A percentile compares a stretch with the other conserved stretches of the same genome.
phyloP scores from a whole-genome alignment of 2,329 filamentous ascomycete genomes.

The Dothistroma septosporum region DNA sequence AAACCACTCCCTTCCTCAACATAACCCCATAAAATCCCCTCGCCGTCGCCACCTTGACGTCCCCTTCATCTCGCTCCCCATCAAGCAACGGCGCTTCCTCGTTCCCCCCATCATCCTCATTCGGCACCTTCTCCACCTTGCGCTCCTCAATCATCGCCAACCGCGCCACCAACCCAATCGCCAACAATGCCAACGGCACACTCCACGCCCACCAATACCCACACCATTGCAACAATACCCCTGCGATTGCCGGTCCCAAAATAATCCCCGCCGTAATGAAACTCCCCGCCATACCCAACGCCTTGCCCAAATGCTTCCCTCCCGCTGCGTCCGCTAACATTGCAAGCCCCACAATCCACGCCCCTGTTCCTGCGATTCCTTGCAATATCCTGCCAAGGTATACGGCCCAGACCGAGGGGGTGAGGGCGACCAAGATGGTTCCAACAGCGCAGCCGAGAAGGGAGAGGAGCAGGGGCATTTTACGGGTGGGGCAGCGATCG shows the following conservation, averaged over 20 bases:
- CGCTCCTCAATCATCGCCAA: slow-evolving; percentile 14
- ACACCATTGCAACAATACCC: slow-evolving; percentile 14
- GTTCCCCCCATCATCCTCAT: neutral
- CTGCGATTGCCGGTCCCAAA: slow-evolving; percentile 12
- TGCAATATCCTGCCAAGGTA: slow-evolving; percentile 17
- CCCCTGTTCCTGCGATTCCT: slow-evolving; percentile 14
- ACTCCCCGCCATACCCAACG: slow-evolving; percentile 12
- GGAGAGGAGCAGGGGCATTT: slow-evolving; percentile 16
- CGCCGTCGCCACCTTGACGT: neutral
- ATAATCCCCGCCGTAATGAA: slow-evolving; percentile 18
- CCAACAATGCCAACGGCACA: slow-evolving; percentile 15
- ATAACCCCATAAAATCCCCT: slow-evolving; percentile 16
- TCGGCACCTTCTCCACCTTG: neutral
- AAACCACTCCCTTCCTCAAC: slow-evolving; percentile 2
- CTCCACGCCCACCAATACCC: slow-evolving; percentile 22
- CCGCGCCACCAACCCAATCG: slow-evolving; percentile 15
- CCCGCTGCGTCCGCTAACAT: slow-evolving; percentile 16
- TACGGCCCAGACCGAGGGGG: slow-evolving; percentile 12
- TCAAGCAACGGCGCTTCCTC: slow-evolving; percentile 6
- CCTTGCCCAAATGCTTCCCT: slow-evolving; percentile 15
- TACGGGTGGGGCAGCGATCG: slow-evolving; percentile 14
- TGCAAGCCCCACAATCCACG: slow-evolving; percentile 18
- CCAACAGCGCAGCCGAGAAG: slow-evolving; percentile 13
- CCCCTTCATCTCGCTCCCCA: neutral
- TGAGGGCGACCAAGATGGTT: slow-evolving; percentile 14